Evolutionary conservation across 78 protist species (phyloP), one percentile per base, ranked within the genome.

Genomic region (Neovahlkampfia damariscottae): DNA sequence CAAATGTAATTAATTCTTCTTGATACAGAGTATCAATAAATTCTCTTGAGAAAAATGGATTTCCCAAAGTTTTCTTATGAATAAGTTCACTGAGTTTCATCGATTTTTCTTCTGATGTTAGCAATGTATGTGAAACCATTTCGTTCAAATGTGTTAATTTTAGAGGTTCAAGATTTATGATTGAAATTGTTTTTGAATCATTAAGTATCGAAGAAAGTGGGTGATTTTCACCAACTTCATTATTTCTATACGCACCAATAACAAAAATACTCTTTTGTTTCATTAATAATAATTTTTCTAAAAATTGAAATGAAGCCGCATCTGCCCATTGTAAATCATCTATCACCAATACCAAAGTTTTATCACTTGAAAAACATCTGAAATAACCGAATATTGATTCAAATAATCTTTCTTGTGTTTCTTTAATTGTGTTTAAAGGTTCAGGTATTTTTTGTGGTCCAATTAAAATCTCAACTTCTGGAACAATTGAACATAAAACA

Each of bases 311-410:
- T 50, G 62, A 50, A n/a, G 19, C 62, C 19, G 34, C 19, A 50
- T 50, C 62, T 19, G 34, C 62, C 62, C 62, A 50, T 50, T 50
- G 62, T n/a, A 50, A n/a, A 50, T 50, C 62, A 50, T 50, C 62
- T 19, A 50, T 19, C 34, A 50, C 19, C 62, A 50, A 50, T 50
- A 50, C 62, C 34, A 50, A n/a, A 19, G 62, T 19, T n/a, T 19
- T n/a, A n/a, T 19, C 19, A n/a, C 34, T 19, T n/a, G 62, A n/a
- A 19, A 19, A 19, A 19, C 62, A 50, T 50, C 62, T 50, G 19
- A 50, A 50, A 50, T n/a, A 50, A 19, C 19, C 62, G 19, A 19
- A 19, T 50, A 19, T 50, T 19, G 62, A 19, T 50, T 19, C 19
- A n/a, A n/a, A 19, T 50, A 50, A 50, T 50, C 19, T 19, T n/a